phyloP scores from a whole-genome alignment of 345 rosid species.

The Dipteronia sinensis region DNA sequence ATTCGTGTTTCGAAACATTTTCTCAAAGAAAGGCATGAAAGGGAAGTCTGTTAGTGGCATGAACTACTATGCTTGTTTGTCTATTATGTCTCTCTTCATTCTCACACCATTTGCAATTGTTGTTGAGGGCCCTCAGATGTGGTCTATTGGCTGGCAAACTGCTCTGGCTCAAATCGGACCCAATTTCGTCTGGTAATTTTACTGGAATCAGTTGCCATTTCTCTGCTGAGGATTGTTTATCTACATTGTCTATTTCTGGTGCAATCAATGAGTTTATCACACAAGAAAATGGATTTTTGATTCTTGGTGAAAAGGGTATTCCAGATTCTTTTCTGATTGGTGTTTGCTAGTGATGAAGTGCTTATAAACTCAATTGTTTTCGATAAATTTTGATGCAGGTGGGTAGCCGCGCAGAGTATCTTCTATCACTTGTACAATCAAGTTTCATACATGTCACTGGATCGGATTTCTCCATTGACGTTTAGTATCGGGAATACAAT shows the following conservation, averaged over 20 bases:
- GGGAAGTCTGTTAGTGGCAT: slow-evolving; percentile 93
- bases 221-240: neutral
- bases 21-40: slow-evolving; percentile 97
- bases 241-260: no score
- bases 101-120: slow-evolving; percentile 92
- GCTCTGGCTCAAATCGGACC: slow-evolving; percentile 82
- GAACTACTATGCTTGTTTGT: slow-evolving; percentile 95
- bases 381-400: slow-evolving; percentile 42
- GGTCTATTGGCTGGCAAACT: slow-evolving; percentile 89
- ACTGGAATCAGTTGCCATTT: neutral
- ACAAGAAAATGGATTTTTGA: no score
- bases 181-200: slow-evolving; percentile 70
- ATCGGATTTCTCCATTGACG: slow-evolving; percentile 74
- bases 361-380: no score
- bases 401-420: slow-evolving; percentile 78
- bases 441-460: slow-evolving; percentile 85
- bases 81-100: slow-evolving; percentile 75
- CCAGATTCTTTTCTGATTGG: no score
- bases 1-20: slow-evolving; percentile 87
- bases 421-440: slow-evolving; percentile 85
- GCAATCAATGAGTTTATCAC: no score
- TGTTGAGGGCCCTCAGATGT: slow-evolving; percentile 92
- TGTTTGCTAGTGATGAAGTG: no score
- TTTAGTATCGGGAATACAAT: slow-evolving; percentile 53
- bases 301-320: no score